Conservation (phyloP, 441 rosid species). For the Omphalea diandra region DNA sequence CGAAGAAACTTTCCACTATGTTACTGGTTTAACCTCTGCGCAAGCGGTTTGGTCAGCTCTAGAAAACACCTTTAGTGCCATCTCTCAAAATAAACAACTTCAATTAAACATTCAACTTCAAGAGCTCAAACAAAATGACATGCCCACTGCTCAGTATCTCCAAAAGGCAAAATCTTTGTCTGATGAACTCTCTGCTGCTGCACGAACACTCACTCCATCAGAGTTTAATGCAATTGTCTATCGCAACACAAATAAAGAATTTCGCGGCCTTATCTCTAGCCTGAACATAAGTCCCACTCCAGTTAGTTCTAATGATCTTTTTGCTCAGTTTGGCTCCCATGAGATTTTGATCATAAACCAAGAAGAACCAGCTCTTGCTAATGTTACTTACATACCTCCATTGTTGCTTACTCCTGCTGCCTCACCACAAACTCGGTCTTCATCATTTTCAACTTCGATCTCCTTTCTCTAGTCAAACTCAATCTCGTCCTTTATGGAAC, state of each 20-base stretch:
- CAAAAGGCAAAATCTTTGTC: neutral
- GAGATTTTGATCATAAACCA: neutral
- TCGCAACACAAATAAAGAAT: neutral
- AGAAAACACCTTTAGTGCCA: neutral
- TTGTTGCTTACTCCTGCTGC: neutral
- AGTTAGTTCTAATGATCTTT: neutral
- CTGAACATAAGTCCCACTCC: too few relatives aligned
- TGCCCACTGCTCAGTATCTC: neutral
- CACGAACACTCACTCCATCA: neutral
- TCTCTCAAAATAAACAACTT: neutral
- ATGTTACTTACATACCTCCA: neutral
- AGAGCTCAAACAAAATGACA: neutral
- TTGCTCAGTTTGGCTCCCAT: neutral
- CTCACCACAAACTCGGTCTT: neutral
- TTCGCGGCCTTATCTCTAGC: neutral
- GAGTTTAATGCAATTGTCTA: neutral
- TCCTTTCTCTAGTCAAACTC: too few relatives aligned
- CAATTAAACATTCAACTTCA: neutral
- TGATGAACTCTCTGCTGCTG: neutral
- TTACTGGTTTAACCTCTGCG: neutral
- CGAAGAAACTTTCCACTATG: neutral
- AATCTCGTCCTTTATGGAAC: too few relatives aligned
- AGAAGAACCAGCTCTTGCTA: neutral
- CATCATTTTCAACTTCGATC: neutral
- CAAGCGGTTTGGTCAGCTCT: neutral